A percentile compares a stretch with the other conserved stretches of the same genome.
phyloP scores from a whole-genome alignment of 345 rosid species.

The Pseudoturritis turrita region DNA sequence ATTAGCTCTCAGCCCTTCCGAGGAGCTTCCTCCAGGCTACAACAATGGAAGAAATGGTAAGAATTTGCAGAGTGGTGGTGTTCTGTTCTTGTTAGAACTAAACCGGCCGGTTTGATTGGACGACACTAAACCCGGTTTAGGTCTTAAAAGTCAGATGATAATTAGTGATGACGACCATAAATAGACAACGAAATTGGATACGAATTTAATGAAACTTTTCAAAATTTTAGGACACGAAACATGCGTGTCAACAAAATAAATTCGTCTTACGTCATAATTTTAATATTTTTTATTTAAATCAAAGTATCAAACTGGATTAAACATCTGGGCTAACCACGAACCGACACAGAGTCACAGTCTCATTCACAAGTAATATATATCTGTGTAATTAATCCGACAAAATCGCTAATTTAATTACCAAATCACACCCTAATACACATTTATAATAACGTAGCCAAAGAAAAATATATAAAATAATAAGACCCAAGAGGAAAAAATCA shows the following conservation, averaged over 20 bases:
- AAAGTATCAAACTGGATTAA: not conserved
- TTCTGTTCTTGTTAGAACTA: not conserved
- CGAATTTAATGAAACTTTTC: conserved; percentile 2
- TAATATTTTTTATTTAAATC: not conserved
- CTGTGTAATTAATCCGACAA: conserved; percentile 7
- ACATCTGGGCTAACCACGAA: conserved; percentile 22
- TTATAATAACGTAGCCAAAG: not conserved
- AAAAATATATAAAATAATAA: not conserved
- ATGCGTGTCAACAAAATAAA: conserved; percentile 11
- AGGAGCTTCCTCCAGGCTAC: conserved; percentile 60
- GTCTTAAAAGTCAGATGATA: conserved; percentile 8
- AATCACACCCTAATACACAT: not conserved
- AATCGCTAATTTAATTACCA: not conserved
- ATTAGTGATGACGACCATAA: not conserved
- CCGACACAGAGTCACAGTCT: conserved; percentile 17
- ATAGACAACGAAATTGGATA: not conserved
- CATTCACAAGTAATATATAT: conserved; percentile 16
- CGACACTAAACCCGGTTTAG: not conserved
- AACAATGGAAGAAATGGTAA: not conserved
- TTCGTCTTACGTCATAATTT: not conserved
- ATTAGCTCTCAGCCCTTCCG: conserved; percentile 54
- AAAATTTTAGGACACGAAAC: conserved; percentile 15
- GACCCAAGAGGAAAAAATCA: not conserved
- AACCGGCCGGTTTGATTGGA: conserved; percentile 6
- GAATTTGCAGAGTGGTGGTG: not conserved